Base-by-base conservation (phyloP, 495 filamentous ascomycete genomes). In the Penicillium longicatenatum region DNA sequence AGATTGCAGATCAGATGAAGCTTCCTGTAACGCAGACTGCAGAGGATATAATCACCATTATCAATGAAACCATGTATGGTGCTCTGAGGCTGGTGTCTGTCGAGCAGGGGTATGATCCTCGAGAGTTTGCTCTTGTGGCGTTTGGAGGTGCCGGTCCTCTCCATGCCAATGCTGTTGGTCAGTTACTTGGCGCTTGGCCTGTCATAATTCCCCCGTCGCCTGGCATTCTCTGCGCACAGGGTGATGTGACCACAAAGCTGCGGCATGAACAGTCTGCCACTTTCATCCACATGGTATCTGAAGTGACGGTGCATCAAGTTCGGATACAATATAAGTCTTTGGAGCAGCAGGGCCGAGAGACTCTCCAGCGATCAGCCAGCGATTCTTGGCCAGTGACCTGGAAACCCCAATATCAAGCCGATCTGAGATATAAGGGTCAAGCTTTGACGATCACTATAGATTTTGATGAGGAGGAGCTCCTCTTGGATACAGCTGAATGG, bases 61-160 rank as follows among this genome's bases (percentile, higher is more conserved):
- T 77, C 30, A 82, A 82, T 44, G 78, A 82, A 52, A 73, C 76
- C 9, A 80, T 82, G 64, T 79, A 82, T 54, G 79, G 79, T 2
- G 79, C 79, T 17, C 57, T 82, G 29, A 73, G 78, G 26, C 66
- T 80, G 1, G 77, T 82, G 5, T 80, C 78, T 3, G 76, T 82
- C 5, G 78, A 82, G 49, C 79, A 80, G 50, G 79, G 79, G 9
- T 79, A 79, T 37, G 77, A 82, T 54, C 78, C 78, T 16, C 70
- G 73, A n/a, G 76, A 79, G 12, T 82, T 82, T 60, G 78, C 78
- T 3, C 67, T 82, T 5, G 79, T 82, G 4, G 78, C 78, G 0
- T 81, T 81, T 56, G 79, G 79, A 10, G 79, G 79, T 43, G 79
- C 78, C n/a, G 79, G 79, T 6, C 79, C 79, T 20, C 57, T 80